phyloP scores from a whole-genome alignment of 371 early-diverging fungal species.

The Mortierella sp. region DNA sequence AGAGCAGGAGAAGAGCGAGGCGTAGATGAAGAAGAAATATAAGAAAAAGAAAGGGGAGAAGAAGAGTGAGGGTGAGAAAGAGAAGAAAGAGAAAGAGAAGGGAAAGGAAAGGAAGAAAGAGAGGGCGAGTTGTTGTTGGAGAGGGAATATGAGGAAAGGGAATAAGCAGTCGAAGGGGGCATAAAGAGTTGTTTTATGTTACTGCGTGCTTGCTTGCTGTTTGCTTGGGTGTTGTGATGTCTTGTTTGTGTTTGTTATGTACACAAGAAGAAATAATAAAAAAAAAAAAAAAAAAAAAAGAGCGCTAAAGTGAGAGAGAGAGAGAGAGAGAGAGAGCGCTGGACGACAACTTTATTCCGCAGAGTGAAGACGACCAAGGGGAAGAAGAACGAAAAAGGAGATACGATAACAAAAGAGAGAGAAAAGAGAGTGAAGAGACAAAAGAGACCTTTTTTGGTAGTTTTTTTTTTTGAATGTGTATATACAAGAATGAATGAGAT shows the following conservation, averaged over 20 bases:
- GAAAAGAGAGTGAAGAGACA: background rate
- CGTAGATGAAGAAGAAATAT: conserved; percentile 1
- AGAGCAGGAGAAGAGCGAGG: conserved; percentile 14
- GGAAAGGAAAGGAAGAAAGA: background rate
- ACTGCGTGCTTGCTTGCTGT: background rate
- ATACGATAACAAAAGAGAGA: background rate
- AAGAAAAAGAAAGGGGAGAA: background rate
- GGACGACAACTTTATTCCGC: background rate
- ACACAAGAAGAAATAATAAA: background rate
- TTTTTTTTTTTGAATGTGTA: background rate
- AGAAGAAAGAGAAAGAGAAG: conserved; percentile 6
- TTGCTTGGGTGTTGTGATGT: background rate
- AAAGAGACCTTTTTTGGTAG: background rate
- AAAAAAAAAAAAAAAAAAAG: conserved; percentile 1
- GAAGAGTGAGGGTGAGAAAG: background rate
- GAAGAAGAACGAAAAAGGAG: background rate
- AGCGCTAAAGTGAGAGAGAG: background rate
- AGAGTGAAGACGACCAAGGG: background rate
- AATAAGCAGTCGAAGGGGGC: background rate
- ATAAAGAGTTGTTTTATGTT: background rate
- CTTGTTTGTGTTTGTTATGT: background rate
- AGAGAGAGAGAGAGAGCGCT: background rate
- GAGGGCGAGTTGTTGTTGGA: background rate
- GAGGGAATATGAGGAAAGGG: background rate
- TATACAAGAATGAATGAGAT: background rate